These are phyloP conservation scores for Aphanomyces euteiches DNA, from an alignment of 352 stramenopile genomes.

Conservation along the genomic window DNA sequence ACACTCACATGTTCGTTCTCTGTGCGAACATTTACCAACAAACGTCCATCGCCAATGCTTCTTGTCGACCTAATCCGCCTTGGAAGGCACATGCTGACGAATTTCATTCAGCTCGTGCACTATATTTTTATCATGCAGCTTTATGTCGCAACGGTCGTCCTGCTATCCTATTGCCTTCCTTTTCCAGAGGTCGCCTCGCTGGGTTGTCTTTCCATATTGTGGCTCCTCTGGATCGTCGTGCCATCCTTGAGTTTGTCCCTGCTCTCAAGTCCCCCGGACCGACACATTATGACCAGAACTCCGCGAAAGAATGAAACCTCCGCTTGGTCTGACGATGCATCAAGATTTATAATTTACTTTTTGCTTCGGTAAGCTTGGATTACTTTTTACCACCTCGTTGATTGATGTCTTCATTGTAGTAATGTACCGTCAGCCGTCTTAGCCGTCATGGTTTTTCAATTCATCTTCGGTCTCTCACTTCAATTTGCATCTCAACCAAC, in stretches of 20 bases:
- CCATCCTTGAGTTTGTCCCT: constrained; percentile 71
- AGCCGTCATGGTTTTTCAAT: constrained; percentile 63
- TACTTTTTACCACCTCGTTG: not conserved
- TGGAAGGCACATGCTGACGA: constrained; percentile 73
- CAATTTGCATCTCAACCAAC: constrained; percentile 35
- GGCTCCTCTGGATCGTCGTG: constrained; percentile 77
- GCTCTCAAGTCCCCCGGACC: constrained; percentile 64
- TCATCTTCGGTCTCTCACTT: constrained; percentile 64
- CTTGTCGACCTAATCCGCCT: constrained; percentile 79
- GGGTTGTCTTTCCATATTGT: constrained; percentile 75
- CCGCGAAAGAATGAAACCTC: constrained; percentile 80
- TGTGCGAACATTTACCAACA: constrained; percentile 19
- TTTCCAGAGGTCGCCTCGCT: constrained; percentile 75
- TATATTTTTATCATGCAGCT: constrained; percentile 86
- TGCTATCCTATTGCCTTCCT: constrained; percentile 59
- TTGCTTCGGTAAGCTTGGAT: constrained; percentile 35
- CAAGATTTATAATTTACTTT: constrained; percentile 62
- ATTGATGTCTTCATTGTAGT: not conserved
- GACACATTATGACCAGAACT: constrained; percentile 78
- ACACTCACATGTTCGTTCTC: constrained; percentile 69
- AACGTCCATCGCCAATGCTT: constrained; percentile 17
- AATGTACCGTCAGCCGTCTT: constrained; percentile 62
- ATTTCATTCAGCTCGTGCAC: constrained; percentile 75
- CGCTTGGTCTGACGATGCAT: constrained; percentile 54
- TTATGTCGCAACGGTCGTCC: constrained; percentile 70